Percentiles rank a stretch among this genome's conserved stretches.
phyloP scores from a whole-genome alignment of 164 flowering plant genomes.

The Akebia trifoliata region DNA sequence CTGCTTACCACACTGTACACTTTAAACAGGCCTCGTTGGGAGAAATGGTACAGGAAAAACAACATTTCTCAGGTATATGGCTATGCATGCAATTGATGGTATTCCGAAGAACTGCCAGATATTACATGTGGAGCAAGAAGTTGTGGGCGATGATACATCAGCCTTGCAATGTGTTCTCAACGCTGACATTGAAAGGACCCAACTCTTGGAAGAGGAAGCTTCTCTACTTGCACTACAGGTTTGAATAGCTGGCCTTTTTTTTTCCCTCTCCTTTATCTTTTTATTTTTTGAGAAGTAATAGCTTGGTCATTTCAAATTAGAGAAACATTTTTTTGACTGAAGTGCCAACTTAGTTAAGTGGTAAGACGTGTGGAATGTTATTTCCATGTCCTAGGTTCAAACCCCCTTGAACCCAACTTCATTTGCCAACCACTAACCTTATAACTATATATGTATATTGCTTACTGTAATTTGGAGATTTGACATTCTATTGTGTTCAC shows the following conservation, averaged over 20 bases:
- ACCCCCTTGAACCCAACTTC: no score
- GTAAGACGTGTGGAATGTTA: no score
- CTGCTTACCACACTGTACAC: neutral
- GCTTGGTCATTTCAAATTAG: neutral
- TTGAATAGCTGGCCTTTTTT: neutral
- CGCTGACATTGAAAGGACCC: constrained; percentile 75
- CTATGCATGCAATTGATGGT: constrained; percentile 97
- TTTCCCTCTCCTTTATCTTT: neutral
- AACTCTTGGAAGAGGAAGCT: constrained; percentile 88
- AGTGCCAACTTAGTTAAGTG: no score
- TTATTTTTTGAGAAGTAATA: no score
- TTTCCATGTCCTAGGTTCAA: neutral
- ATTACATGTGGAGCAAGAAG: constrained; percentile 99
- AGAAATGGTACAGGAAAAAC: constrained; percentile 99
- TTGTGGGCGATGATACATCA: constrained; percentile 77
- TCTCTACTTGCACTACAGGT: constrained; percentile 73
- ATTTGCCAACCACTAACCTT: no score
- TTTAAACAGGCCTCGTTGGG: constrained; percentile 77
- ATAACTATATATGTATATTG: no score
- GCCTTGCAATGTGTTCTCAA: constrained; percentile 97
- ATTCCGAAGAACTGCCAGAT: constrained; percentile 92
- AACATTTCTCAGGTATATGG: constrained; percentile 92
- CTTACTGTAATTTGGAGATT: no score
- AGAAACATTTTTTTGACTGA: neutral
- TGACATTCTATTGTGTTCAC: neutral